A percentile compares a stretch with the other conserved stretches of the same genome.
These are phyloP conservation scores for Fusarium sp. DNA, from an alignment of 2,329 filamentous ascomycete genomes.

Conservation along the genomic window DNA sequence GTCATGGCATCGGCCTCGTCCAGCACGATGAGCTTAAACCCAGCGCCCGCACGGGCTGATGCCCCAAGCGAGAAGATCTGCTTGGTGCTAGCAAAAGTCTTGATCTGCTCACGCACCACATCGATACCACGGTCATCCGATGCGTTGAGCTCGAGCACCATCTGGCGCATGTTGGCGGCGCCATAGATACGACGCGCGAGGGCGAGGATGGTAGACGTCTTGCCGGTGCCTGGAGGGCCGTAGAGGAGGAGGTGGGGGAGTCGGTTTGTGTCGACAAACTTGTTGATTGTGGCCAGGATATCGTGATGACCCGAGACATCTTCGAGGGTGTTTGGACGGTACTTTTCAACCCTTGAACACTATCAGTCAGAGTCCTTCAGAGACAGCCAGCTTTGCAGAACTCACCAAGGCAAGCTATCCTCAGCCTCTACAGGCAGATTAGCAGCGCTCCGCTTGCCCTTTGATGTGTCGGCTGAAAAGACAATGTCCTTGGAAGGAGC, in stretches of 20 bases:
- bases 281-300: constrained; percentile 96
- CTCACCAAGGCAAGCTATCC: constrained; percentile 89
- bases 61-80: constrained; percentile 85
- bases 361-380: not conserved
- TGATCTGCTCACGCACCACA: constrained; percentile 98
- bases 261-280: constrained; percentile 92
- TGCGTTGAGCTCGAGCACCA: constrained; percentile 97
- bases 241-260: constrained; percentile 96
- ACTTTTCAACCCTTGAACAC: constrained; percentile 85
- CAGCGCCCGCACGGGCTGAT: constrained; percentile 64
- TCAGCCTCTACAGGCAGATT: constrained; percentile 94
- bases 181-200: constrained; percentile 95
- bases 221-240: constrained; percentile 94
- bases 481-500: constrained; percentile 57
- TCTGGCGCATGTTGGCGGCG: constrained; percentile 89
- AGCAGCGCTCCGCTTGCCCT: constrained; percentile 90
- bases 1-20: constrained; percentile 99
- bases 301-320: constrained; percentile 98
- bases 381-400: not conserved
- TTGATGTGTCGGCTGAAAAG: constrained; percentile 79
- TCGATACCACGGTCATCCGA: constrained; percentile 98
- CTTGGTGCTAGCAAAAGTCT: constrained; percentile 97
- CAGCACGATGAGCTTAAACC: constrained; percentile 94
- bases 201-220: constrained; percentile 95
- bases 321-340: constrained; percentile 83